Conservation (phyloP, 2,329 filamentous ascomycete species). For the Venturiaceae sp. region DNA sequence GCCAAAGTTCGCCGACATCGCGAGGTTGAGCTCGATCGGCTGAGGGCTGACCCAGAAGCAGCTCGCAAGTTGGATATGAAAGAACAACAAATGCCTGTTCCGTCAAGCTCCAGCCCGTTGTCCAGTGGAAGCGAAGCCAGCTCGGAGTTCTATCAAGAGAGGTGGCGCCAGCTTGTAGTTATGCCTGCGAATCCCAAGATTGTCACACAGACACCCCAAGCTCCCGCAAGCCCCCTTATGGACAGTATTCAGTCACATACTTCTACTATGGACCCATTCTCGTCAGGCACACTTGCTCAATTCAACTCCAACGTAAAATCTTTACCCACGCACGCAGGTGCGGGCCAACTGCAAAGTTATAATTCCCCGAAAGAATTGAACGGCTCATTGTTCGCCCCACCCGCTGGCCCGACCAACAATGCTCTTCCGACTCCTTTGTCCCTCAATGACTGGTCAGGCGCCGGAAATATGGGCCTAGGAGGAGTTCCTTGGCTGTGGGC, state of each 20-base stretch:
- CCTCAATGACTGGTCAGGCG: slow-evolving; percentile 10
- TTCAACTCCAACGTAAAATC: no score
- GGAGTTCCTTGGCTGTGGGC: slow-evolving; percentile 17
- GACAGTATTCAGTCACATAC: no score
- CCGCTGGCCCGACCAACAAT: background rate
- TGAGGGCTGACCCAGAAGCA: slow-evolving; percentile 18
- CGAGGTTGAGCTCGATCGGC: slow-evolving; percentile 19
- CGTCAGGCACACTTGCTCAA: no score
- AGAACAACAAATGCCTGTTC: slow-evolving; percentile 13
- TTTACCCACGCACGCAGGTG: no score
- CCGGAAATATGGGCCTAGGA: slow-evolving; percentile 11
- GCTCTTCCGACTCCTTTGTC: slow-evolving; percentile 12
- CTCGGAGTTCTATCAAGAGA: background rate
- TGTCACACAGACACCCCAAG: background rate
- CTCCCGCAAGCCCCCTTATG: background rate
- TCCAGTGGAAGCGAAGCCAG: background rate
- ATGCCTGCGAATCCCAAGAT: background rate
- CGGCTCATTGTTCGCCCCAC: background rate
- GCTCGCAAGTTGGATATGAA: slow-evolving; percentile 14
- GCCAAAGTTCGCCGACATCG: slow-evolving; percentile 21
- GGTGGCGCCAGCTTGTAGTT: slow-evolving; percentile 1
- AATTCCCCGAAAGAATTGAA: no score
- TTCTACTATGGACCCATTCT: background rate
- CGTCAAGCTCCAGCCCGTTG: slow-evolving; percentile 18
- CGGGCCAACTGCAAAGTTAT: no score